These are phyloP conservation scores for Podaxis sp. DNA, from an alignment of 768 basidiomycete genomes.

Conservation along the genomic window DNA sequence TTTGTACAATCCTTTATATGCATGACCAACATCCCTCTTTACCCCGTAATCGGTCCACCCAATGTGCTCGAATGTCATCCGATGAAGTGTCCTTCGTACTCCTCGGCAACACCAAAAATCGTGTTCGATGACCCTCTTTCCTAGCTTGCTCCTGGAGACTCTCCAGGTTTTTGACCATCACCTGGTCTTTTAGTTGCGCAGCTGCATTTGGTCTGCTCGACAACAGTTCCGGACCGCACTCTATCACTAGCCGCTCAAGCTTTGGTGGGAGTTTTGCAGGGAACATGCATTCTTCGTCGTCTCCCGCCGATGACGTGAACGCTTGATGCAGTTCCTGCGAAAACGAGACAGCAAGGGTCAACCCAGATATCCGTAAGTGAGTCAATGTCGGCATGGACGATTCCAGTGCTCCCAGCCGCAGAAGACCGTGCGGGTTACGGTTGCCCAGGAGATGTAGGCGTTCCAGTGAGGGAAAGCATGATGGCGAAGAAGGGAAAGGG, in stretches of 20 bases:
- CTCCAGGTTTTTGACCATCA: conserved; percentile 30
- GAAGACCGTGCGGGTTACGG: conserved; percentile 47
- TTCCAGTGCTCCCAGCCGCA: conserved; percentile 38
- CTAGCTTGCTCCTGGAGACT: conserved; percentile 3
- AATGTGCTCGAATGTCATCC: conserved; percentile 4
- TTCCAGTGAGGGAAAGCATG: conserved; percentile 36
- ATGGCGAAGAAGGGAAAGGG: conserved; percentile 40
- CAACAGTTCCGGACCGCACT: conserved; percentile 27
- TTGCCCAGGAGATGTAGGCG: conserved; percentile 49
- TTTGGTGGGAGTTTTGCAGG: conserved; percentile 27
- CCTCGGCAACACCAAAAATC: neutral
- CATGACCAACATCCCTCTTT: conserved; percentile 12
- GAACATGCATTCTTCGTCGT: conserved; percentile 19
- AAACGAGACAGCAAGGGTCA: conserved; percentile 42
- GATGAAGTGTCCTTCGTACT: neutral
- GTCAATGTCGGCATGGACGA: conserved; percentile 39
- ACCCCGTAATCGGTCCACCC: conserved; percentile 9
- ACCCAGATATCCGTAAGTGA: conserved; percentile 41
- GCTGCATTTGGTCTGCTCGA: conserved; percentile 11
- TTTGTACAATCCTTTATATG: conserved; percentile 7
- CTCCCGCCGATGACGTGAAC: conserved; percentile 13
- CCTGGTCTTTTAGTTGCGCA: conserved; percentile 24
- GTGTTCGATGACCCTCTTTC: conserved; percentile 1
- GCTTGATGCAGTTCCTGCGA: conserved; percentile 40
- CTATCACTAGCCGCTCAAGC: conserved; percentile 25